Conservation (phyloP, 352 stramenopile species). For the Phytophthora hybrid region DNA sequence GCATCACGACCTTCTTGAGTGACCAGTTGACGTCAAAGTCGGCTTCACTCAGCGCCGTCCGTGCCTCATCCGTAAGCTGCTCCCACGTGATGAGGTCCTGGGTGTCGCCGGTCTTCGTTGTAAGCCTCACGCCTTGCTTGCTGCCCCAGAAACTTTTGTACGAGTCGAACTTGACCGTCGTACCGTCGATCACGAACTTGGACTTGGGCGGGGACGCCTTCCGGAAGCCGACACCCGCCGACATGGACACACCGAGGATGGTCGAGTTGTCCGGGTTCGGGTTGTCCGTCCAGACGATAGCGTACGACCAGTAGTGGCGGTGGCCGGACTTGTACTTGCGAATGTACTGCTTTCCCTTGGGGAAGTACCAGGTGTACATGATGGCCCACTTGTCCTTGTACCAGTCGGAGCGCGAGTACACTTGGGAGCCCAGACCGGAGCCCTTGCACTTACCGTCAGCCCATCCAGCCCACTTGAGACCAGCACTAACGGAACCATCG, state of each 20-base stretch:
- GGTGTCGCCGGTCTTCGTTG: constrained; percentile 10
- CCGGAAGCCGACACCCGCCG: neutral
- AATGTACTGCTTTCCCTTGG: constrained; percentile 31
- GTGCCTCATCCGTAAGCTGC: constrained; percentile 16
- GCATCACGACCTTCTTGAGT: constrained; percentile 17
- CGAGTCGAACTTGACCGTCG: constrained; percentile 22
- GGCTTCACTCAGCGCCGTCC: neutral
- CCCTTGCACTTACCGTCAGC: constrained; percentile 31
- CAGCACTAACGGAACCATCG: constrained; percentile 7
- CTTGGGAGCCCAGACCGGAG: constrained; percentile 29
- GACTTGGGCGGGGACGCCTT: constrained; percentile 18
- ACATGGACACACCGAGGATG: constrained; percentile 29
- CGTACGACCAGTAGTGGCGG: constrained; percentile 17
- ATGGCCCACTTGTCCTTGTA: constrained; percentile 27
- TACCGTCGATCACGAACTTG: constrained; percentile 20
- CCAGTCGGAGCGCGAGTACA: constrained; percentile 18
- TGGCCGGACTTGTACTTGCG: neutral
- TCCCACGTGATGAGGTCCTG: constrained; percentile 29
- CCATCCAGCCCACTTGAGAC: constrained; percentile 8
- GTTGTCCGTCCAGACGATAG: constrained; percentile 18
- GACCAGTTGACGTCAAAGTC: constrained; percentile 17
- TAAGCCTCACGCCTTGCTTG: constrained; percentile 24
- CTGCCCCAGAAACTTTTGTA: constrained; percentile 1
- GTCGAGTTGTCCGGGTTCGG: constrained; percentile 15
- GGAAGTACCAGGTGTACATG: constrained; percentile 45